Evolutionary conservation across 2,329 filamentous ascomycete genomes (phyloP), one percentile per base, ranked within the genome.

Genomic region (Aspergillus pseudotamarii): DNA sequence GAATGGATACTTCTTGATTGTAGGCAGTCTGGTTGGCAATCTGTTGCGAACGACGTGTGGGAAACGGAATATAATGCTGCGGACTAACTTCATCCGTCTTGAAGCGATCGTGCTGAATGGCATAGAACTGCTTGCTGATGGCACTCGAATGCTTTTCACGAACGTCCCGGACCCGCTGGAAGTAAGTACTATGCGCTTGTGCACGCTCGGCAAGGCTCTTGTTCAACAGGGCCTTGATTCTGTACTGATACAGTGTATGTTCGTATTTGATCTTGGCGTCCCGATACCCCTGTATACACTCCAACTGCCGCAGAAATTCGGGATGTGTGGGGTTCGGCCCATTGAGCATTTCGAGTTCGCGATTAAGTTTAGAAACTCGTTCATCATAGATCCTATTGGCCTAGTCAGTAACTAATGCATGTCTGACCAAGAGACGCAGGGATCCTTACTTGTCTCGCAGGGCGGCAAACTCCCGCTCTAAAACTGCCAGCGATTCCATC

Each of bases 1-100:
- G 82, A 32, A 97, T 88, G 0, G 94, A 96, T 5, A 99, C 94
- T 76, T 99, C 95, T 68, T 91, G 91, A 76, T 97, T 98, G 81
- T 98, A 98, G 54, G 94, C 91, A 57, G 93, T 86, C 70, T 96
- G 94, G 66, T 97, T 91, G 65, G 88, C 85, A 64, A 96, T 86
- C 72, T 94, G 92, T 71, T 94, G 90, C 32, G 89, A 86, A 65
- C 89, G 88, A 66, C 90, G 89, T 57, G 89, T 87, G 9, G 93
- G 91, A 74, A 96, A 96, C 59, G 90, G 88, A 69, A 96, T 87
- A 61, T 90, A 89, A 74, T 91, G 97, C 70, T 95, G 92, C 46
- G 91, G 89, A 67, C 94, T 88, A 64, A 91, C 89, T 71, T 92
- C 90, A 65, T 92, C 91, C 66, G 87, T 85, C 72, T 89, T 91